A percentile compares a stretch with the other conserved stretches of the same genome.
Evolutionary conservation across 352 stramenopile species (phyloP).

Genomic region (Sclerospora graminicola): DNA sequence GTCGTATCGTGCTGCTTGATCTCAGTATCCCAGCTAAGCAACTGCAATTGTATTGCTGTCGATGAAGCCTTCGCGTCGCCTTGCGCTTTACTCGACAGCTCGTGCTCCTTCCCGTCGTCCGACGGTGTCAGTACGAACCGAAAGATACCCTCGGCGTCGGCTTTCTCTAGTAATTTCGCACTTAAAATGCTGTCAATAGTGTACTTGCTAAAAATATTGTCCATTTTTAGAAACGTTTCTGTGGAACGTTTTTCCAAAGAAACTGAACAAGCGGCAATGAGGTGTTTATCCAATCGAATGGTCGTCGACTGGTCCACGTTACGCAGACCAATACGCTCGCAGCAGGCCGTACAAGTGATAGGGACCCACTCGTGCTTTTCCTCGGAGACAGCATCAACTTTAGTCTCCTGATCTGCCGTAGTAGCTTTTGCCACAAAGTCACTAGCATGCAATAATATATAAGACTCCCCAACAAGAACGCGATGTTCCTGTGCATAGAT

Average conservation of each 20-base stretch:
- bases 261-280: constrained; percentile 18
- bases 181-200: constrained; percentile 63
- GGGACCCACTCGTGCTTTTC: constrained; percentile 25
- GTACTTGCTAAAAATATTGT: constrained; percentile 54
- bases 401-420: not conserved
- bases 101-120: constrained; percentile 1
- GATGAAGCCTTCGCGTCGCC: not conserved
- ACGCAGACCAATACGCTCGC: constrained; percentile 23
- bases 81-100: not conserved
- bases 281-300: constrained; percentile 53
- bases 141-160: constrained; percentile 66
- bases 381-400: constrained; percentile 2
- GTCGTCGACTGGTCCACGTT: constrained; percentile 30
- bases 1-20: constrained; percentile 18
- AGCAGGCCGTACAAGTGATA: constrained; percentile 36
- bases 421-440: constrained; percentile 24
- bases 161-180: constrained; percentile 51
- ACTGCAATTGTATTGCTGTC: constrained; percentile 28
- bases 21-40: constrained; percentile 69
- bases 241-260: not conserved
- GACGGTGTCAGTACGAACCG: constrained; percentile 35
- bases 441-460: constrained; percentile 44
- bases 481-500: constrained; percentile 41
- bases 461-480: constrained; percentile 54
- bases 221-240: constrained; percentile 1